Evolutionary conservation across 805 yeast species (phyloP).

Genomic region (Myxozyma geophila): DNA sequence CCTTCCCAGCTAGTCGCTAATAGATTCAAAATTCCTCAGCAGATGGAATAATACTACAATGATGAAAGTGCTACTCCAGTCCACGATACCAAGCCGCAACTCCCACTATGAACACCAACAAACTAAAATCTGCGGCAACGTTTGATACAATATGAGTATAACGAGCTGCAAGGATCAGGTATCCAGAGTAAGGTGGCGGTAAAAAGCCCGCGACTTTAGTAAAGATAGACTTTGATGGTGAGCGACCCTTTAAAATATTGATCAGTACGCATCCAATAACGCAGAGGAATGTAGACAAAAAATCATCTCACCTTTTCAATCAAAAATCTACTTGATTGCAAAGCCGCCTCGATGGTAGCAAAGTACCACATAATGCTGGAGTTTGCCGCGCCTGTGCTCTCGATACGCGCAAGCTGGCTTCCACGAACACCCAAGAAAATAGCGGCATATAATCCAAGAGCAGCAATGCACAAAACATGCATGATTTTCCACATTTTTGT

Average conservation of each 20-base stretch:
- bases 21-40: no score
- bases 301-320: slow-evolving; percentile 23
- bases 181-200: slow-evolving; percentile 38
- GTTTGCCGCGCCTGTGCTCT: slow-evolving; percentile 15
- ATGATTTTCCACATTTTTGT: slow-evolving; percentile 16
- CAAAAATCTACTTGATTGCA: slow-evolving; percentile 31
- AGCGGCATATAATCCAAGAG: slow-evolving; percentile 23
- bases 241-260: slow-evolving; percentile 27
- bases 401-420: slow-evolving; percentile 23
- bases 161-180: slow-evolving; percentile 34
- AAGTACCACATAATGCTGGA: slow-evolving; percentile 28
- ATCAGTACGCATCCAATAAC: neutral
- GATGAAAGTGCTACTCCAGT: neutral
- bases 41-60: neutral
- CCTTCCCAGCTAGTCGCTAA: no score
- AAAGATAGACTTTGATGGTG: slow-evolving; percentile 38
- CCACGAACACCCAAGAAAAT: slow-evolving; percentile 19
- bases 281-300: neutral
- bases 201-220: slow-evolving; percentile 32
- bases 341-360: slow-evolving; percentile 25
- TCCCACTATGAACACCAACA: slow-evolving; percentile 33
- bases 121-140: slow-evolving; percentile 33
- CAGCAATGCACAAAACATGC: slow-evolving; percentile 19
- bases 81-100: slow-evolving; percentile 28
- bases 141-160: slow-evolving; percentile 34